Conservation (phyloP, 2,329 filamentous ascomycete species). For the Pyricularia pennisetigena region DNA sequence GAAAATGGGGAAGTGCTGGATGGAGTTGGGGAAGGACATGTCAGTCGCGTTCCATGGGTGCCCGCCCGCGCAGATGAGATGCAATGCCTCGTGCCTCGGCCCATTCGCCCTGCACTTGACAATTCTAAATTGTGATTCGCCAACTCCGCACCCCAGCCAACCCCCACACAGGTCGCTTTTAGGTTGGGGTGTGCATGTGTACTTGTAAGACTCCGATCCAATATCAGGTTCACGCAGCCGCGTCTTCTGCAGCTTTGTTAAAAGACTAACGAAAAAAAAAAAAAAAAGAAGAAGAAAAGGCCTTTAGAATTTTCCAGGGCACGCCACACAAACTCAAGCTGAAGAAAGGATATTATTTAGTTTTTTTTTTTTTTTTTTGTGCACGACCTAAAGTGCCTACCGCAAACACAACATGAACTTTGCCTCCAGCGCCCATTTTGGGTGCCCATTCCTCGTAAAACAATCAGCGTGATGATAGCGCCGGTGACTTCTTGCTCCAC, state of each 20-base stretch:
- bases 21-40: background rate
- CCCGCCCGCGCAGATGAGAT: background rate
- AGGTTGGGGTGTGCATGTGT: background rate
- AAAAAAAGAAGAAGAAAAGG: background rate
- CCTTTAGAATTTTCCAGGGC: background rate
- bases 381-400: too few relatives aligned
- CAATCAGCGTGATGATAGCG: background rate
- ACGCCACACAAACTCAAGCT: background rate
- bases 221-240: background rate
- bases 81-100: slow-evolving; percentile 1
- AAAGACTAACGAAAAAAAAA: background rate
- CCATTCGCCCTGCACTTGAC: background rate
- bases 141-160: background rate
- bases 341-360: too few relatives aligned
- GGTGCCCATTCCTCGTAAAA: background rate
- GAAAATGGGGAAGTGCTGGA: background rate
- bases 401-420: background rate
- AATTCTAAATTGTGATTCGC: background rate
- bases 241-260: background rate
- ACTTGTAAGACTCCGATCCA: background rate
- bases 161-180: background rate
- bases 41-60: slow-evolving; percentile 3
- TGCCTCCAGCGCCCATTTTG: background rate
- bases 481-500: background rate
- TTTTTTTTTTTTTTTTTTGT: too few relatives aligned